Evolutionary conservation across 495 filamentous ascomycete genomes (phyloP), one percentile per base, ranked within the genome.

Genomic region (Neurospora tetrasperma): DNA sequence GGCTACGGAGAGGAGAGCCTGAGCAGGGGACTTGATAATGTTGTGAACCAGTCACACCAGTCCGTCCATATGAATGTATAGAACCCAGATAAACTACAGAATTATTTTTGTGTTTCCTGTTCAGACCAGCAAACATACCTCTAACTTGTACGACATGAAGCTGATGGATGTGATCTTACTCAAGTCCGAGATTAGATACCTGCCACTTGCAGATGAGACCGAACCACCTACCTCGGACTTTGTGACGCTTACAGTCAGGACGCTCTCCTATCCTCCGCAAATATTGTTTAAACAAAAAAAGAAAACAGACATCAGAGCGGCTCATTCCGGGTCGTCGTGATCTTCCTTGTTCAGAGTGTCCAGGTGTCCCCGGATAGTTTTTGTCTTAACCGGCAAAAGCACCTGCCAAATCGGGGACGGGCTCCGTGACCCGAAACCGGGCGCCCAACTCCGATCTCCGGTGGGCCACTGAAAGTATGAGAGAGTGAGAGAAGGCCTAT

Each of bases 1-100:
- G 68, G 75, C 40, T 18, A 40, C 43, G 38, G 38, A 46, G 40
- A 18, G 70, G 69, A 31, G 75, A 70, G 40, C 14, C 72, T 20
- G 40, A 20, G 40, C n/a, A 39, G 23, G 2, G 23, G 11, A 59
- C 35, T 46, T 20, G 35, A 46, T 4, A 4, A 27, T 2, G 1
- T 70, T 42, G 40, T 27, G 40, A 62, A 35, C 0, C 54, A 62
- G 54, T 31, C 54, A 62, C 54, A 8, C 23, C 10, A 23, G 20
- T 5, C 20, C 11, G 20, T 5, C 20, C 11, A 27, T 23, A 27
- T 27, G 20, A 14, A 8, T 14, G 10, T 16, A 14, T 27, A 62
- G 54, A 31, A 1, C 0, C 20, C 0, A 62, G 54, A 62, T 62
- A 62, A 1, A 62, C 46, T 62, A 8, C 23, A 31, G 23, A 18